Evolutionary conservation across 2,329 filamentous ascomycete genomes (phyloP).

Genomic region (Chaetomiaceae sp.): DNA sequence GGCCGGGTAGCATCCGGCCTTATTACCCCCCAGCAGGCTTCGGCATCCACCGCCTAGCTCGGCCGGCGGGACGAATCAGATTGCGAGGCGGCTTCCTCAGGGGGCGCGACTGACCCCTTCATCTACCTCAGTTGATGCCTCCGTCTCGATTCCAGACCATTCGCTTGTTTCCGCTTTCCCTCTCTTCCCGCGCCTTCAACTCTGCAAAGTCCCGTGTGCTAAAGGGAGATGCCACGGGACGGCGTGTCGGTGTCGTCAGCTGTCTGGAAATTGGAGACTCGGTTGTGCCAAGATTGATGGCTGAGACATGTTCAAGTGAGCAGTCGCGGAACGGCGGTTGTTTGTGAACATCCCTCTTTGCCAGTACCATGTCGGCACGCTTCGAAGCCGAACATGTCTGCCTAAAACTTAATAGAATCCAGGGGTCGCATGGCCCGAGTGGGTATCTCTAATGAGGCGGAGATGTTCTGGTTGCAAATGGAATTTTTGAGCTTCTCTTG

Average conservation of each 20-base stretch:
- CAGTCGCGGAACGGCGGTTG: too few species aligned
- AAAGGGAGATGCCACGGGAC: too few species aligned
- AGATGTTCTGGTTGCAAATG: neutral
- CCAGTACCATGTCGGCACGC: too few species aligned
- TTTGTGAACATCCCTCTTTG: too few species aligned
- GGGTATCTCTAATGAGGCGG: neutral
- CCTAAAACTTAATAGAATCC: neutral
- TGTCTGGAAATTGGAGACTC: too few species aligned
- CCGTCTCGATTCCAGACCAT: conserved; percentile 3
- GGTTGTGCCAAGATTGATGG: neutral
- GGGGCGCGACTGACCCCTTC: conserved; percentile 17
- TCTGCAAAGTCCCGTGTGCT: neutral
- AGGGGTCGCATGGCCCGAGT: neutral
- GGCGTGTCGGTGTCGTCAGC: too few species aligned
- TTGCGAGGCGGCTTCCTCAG: neutral
- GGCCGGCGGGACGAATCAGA: conserved; percentile 20
- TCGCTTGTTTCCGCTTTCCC: conserved; percentile 14
- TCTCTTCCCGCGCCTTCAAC: conserved; percentile 9
- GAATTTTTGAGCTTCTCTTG: neutral
- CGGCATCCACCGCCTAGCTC: conserved; percentile 4
- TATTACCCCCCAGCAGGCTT: conserved; percentile 15
- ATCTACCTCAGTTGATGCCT: conserved; percentile 6
- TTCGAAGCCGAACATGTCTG: neutral
- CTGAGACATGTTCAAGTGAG: conserved; percentile 6
- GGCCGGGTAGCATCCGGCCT: conserved; percentile 21